These are phyloP conservation scores for Termitomyces sp. DNA, from an alignment of 768 basidiomycete species.

Conservation along the genomic window DNA sequence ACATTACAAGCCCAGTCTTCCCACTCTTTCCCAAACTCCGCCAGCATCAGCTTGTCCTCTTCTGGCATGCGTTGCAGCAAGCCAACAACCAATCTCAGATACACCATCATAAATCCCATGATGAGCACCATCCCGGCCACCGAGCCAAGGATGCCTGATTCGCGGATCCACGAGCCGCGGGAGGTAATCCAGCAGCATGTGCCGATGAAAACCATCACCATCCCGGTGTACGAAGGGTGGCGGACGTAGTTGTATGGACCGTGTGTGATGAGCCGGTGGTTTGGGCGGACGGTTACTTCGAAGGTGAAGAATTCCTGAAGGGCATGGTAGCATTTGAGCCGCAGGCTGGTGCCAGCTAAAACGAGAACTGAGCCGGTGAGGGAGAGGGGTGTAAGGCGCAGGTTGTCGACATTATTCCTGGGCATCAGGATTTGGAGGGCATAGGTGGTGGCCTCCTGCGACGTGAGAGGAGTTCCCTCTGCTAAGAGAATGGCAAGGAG, in stretches of 20 bases:
- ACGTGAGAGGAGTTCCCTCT: neutral
- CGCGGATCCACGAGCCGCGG: neutral
- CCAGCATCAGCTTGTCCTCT: slow-evolving; percentile 11
- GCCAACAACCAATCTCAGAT: neutral
- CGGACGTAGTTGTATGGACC: neutral
- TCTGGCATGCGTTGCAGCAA: slow-evolving; percentile 1
- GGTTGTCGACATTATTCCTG: neutral
- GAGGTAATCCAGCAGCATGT: neutral
- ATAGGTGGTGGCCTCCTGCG: neutral
- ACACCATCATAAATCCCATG: neutral
- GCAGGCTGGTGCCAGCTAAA: slow-evolving; percentile 25
- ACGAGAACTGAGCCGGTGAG: slow-evolving; percentile 22
- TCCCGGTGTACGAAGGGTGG: neutral
- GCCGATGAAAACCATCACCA: neutral
- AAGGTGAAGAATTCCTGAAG: slow-evolving; percentile 35
- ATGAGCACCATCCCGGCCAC: neutral
- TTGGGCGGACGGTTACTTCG: neutral
- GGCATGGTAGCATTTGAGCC: slow-evolving; percentile 30
- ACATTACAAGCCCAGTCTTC: slow-evolving; percentile 12
- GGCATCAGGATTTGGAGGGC: neutral
- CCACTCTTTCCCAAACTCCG: slow-evolving; percentile 13
- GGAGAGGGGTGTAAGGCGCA: slow-evolving; percentile 21
- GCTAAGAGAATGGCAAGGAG: neutral
- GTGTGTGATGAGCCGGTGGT: neutral
- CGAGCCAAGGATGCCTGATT: neutral